Conservation (phyloP, 2,329 filamentous ascomycete genomes). For the Phyllosticta paracitricarpa region DNA sequence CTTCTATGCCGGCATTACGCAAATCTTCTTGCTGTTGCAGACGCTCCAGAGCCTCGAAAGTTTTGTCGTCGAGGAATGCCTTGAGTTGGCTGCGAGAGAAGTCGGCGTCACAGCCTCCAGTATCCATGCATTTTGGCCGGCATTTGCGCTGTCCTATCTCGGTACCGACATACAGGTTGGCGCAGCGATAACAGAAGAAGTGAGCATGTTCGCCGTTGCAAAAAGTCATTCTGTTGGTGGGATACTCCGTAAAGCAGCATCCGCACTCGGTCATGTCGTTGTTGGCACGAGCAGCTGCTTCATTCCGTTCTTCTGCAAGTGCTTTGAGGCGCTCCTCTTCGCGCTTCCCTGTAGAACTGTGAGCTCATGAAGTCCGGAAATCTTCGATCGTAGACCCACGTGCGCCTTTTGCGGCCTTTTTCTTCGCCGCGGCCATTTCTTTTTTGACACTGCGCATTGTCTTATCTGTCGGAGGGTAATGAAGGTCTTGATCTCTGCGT, state of each 20-base stretch:
- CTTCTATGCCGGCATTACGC: constrained; percentile 58
- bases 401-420: constrained; percentile 16
- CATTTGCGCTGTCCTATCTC: constrained; percentile 62
- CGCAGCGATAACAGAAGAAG: constrained; percentile 61
- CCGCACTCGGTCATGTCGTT: constrained; percentile 53
- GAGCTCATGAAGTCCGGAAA: neutral
- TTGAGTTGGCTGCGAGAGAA: constrained; percentile 49
- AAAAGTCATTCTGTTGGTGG: constrained; percentile 57
- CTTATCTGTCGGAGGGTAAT: neutral
- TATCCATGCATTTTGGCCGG: constrained; percentile 60
- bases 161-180: constrained; percentile 53
- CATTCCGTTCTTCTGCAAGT: constrained; percentile 27
- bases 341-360: constrained; percentile 17
- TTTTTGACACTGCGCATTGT: constrained; percentile 5
- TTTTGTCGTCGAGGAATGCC: constrained; percentile 48
- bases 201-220: constrained; percentile 55
- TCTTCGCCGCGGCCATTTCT: constrained; percentile 17
- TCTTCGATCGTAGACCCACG: constrained; percentile 11
- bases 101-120: constrained; percentile 51
- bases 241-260: constrained; percentile 61
- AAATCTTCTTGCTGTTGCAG: constrained; percentile 63
- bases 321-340: constrained; percentile 17
- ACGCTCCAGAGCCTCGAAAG: constrained; percentile 53
- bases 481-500: neutral
- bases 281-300: constrained; percentile 17